Evolutionary conservation across 192 early-diverging fungal species (phyloP), one percentile per base, ranked within the genome.

Genomic region (Dissophora globulifera): DNA sequence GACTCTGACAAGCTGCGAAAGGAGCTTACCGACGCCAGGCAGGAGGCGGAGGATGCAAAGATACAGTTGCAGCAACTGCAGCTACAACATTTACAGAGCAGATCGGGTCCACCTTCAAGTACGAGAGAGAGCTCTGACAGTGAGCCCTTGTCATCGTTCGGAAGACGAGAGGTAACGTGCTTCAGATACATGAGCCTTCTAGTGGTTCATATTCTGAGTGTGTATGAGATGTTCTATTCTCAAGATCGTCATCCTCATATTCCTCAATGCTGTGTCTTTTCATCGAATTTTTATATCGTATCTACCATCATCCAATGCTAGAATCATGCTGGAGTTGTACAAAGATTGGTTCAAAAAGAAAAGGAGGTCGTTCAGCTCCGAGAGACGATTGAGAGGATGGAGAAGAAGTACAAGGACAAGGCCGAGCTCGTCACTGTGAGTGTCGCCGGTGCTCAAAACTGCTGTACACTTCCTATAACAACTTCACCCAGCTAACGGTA

Each of bases 331-430:
- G 72, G 72, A 22, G 72, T 76, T 25, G 72, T 76, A 45, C 72
- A 67, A 56, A 59, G 72, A 62, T 47, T 76, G 43, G 72, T 76
- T 25, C 72, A 76, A 48, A 76, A 76, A 47, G 72, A 76, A 26
- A 76, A 76, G 46, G 72, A 76, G 50, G 72, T 67, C 13, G 52
- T 58, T 16, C 62, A 67, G 47, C 63, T 76, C 41, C 72, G 72
- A 26, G 72, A 76, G 58, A 76, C 72, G 3, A 66, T 76, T 47
- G 72, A 76, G 13, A 52, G 56, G 23, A 67, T 76, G 63, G 63
- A 76, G 47, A 76, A 76, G 25, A 76, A 76, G 63, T 76, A 76
- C 58, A 76, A 67, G 54, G 72, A 76, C 72, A 76, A 67, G 46
- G 72, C 72, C 35, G 69, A 71, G 33, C 52, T 71, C 25, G 69